These are phyloP conservation scores for Xylaria sp. DNA, from an alignment of 2,329 filamentous ascomycete species.

Conservation along the genomic window DNA sequence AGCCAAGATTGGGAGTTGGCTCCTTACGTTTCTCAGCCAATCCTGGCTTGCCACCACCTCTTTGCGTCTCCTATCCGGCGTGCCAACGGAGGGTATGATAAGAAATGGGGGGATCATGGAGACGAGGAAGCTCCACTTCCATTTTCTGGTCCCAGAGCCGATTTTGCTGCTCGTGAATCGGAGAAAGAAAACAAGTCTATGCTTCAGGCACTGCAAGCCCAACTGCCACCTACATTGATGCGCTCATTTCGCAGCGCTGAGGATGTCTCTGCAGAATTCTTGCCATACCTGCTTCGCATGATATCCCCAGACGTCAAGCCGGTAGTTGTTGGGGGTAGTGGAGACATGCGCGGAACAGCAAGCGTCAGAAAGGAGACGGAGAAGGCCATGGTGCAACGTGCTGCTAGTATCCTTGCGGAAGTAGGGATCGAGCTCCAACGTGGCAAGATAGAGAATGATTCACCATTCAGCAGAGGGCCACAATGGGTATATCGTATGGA, in stretches of 20 bases:
- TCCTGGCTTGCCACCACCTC: constrained; percentile 89
- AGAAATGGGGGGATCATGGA: constrained; percentile 55
- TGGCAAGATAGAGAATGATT: constrained; percentile 78
- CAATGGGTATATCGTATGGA: constrained; percentile 95
- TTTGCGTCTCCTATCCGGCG: constrained; percentile 78
- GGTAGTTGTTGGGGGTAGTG: constrained; percentile 80
- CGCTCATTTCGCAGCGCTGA: constrained; percentile 83
- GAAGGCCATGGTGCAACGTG: constrained; percentile 80
- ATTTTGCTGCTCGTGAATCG: constrained; percentile 83
- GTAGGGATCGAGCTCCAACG: constrained; percentile 84
- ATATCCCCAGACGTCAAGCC: constrained; percentile 91
- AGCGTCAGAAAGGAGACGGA: constrained; percentile 90
- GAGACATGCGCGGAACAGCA: constrained; percentile 72
- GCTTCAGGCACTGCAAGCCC: constrained; percentile 77
- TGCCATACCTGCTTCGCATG: constrained; percentile 86
- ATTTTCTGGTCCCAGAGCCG: constrained; percentile 83
- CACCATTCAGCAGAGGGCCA: constrained; percentile 65
- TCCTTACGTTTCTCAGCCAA: constrained; percentile 85
- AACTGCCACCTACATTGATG: constrained; percentile 75
- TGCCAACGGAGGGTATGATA: constrained; percentile 55
- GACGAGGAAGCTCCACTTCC: constrained; percentile 69
- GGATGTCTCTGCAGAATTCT: constrained; percentile 80
- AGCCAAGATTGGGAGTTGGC: constrained; percentile 92
- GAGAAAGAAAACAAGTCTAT: constrained; percentile 80
- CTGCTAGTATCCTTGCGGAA: constrained; percentile 84